Conservation (phyloP, 805 yeast genomes). For the Lachancea nothofagi region DNA sequence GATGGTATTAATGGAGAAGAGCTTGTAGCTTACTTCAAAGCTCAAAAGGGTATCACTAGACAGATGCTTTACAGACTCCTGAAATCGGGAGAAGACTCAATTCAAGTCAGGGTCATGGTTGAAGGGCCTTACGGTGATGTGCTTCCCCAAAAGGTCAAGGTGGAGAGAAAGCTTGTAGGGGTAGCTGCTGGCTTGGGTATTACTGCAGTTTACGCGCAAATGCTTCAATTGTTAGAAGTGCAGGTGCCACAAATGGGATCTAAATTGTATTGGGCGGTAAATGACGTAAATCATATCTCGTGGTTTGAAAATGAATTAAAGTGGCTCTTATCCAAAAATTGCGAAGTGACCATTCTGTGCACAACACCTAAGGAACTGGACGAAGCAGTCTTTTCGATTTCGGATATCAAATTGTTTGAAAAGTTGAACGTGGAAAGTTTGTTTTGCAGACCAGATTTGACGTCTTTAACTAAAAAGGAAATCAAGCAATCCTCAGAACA, state of each 20-base stretch:
- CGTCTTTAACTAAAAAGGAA: slow-evolving; percentile 35
- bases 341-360: slow-evolving; percentile 23
- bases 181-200: slow-evolving; percentile 52
- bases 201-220: slow-evolving; percentile 46
- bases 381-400: slow-evolving; percentile 4
- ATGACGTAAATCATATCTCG: slow-evolving; percentile 44
- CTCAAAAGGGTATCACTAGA: slow-evolving; percentile 54
- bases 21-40: slow-evolving; percentile 42
- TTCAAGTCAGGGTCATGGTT: slow-evolving; percentile 37
- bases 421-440: slow-evolving; percentile 9
- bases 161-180: slow-evolving; percentile 37
- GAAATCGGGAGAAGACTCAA: slow-evolving; percentile 29
- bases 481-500: slow-evolving; percentile 32
- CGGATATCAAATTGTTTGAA: slow-evolving; percentile 5
- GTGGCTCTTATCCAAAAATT: slow-evolving; percentile 26
- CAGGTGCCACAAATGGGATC: slow-evolving; percentile 28
- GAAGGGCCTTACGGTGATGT: slow-evolving; percentile 62
- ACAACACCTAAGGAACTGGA: slow-evolving; percentile 7
- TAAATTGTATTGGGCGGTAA: slow-evolving; percentile 59
- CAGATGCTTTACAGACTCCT: slow-evolving; percentile 34
- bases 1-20: slow-evolving; percentile 24
- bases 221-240: slow-evolving; percentile 25
- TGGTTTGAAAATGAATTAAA: slow-evolving; percentile 45
- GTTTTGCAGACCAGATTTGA: slow-evolving; percentile 45
- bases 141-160: slow-evolving; percentile 33